These are phyloP conservation scores for Micromonas commoda DNA, from an alignment of 139 green algal species.

Conservation along the genomic window DNA sequence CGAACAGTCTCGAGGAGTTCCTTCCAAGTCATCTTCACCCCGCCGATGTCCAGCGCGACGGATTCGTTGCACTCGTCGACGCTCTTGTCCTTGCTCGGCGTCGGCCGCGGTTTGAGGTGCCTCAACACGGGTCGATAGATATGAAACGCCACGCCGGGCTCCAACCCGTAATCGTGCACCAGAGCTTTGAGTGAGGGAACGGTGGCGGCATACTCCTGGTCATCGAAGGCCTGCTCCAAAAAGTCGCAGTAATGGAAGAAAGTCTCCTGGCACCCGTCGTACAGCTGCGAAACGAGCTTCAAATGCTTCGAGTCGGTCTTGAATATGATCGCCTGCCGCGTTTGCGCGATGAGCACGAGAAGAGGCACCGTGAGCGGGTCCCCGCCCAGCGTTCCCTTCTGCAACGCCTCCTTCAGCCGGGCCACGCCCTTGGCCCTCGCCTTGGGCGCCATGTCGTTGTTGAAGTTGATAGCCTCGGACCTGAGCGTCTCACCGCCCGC, in stretches of 20 bases:
- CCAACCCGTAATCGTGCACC: constrained; percentile 50
- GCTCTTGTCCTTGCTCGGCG: background rate
- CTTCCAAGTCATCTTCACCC: constrained; percentile 21
- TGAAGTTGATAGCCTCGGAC: constrained; percentile 35
- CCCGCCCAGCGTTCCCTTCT: constrained; percentile 26
- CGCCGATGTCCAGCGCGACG: background rate
- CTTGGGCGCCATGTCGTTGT: constrained; percentile 10
- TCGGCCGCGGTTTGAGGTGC: constrained; percentile 20
- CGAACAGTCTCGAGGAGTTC: constrained; percentile 34
- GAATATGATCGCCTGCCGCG: background rate
- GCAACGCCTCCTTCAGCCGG: constrained; percentile 45
- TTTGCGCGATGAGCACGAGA: background rate
- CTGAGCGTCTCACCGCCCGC: constrained; percentile 49
- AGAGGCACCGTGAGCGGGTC: background rate
- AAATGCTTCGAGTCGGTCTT: constrained; percentile 53
- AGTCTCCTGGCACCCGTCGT: constrained; percentile 68
- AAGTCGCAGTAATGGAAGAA: constrained; percentile 64
- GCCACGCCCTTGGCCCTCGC: constrained; percentile 27
- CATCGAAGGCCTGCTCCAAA: constrained; percentile 46
- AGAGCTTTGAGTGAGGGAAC: constrained; percentile 52
- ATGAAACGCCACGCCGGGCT: constrained; percentile 57
- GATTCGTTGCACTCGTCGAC: constrained; percentile 25
- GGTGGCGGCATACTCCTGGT: constrained; percentile 46
- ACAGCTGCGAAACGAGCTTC: constrained; percentile 73
- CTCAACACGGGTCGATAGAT: constrained; percentile 57